A percentile compares a stretch with the other conserved stretches of the same genome.
Conservation (phyloP, 257 asterid genomes). For the Cruciata laevipes region DNA sequence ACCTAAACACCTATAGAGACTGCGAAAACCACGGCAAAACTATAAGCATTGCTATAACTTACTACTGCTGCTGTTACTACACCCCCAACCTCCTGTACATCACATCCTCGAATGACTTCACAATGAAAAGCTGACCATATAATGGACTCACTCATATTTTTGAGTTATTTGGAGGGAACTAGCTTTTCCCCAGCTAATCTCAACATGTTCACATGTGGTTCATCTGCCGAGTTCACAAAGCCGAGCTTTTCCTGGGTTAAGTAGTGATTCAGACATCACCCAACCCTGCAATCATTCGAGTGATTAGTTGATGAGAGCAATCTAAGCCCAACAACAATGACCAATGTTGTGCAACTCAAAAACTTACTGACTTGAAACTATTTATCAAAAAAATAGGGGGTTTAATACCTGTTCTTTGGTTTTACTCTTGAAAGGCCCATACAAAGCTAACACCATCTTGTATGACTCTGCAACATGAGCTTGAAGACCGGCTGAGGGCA, state of each 20-base stretch:
- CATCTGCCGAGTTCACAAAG: slow-evolving; percentile 45
- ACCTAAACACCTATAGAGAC: background rate
- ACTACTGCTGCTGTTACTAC: background rate
- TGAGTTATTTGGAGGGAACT: background rate
- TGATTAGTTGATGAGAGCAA: slow-evolving; percentile 6
- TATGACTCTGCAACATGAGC: slow-evolving; percentile 79
- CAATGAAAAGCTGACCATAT: slow-evolving; percentile 5
- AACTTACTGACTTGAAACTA: background rate
- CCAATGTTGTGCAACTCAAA: background rate
- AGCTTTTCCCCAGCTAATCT: background rate
- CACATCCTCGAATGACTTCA: background rate
- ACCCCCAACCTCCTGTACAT: slow-evolving; percentile 9
- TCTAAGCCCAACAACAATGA: background rate
- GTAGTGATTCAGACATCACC: slow-evolving; percentile 92
- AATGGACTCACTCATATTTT: background rate
- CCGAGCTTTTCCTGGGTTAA: slow-evolving; percentile 90
- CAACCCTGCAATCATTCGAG: slow-evolving; percentile 60
- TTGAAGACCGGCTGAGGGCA: slow-evolving; percentile 58
- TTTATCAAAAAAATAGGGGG: background rate
- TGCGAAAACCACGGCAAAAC: background rate
- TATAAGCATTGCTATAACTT: background rate
- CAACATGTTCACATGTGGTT: background rate
- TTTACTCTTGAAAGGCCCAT: slow-evolving; percentile 79
- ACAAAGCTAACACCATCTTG: slow-evolving; percentile 87
- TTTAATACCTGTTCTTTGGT: slow-evolving; percentile 77